Evolutionary conservation across 1,284 basidiomycete genomes (phyloP).

Genomic region (Papiliotrema terrestris): DNA sequence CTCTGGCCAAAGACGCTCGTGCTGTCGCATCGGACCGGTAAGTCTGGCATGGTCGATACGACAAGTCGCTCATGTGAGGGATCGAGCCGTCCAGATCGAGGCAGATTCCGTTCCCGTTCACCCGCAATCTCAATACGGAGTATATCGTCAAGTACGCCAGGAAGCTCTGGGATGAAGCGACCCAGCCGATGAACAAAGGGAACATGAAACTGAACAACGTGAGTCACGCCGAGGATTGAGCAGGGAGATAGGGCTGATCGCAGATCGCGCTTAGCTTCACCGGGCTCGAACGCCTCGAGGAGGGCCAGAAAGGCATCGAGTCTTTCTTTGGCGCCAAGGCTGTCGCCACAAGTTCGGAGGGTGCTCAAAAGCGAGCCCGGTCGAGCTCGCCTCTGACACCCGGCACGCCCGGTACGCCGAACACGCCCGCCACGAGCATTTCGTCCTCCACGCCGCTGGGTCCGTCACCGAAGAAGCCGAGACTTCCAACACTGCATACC

Average conservation of each 20-base stretch:
- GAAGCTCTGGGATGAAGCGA: constrained; percentile 82
- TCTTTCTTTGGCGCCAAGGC: constrained; percentile 60
- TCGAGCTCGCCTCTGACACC: constrained; percentile 14
- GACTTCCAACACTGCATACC: constrained; percentile 29
- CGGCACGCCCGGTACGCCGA: neutral
- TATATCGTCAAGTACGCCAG: constrained; percentile 72
- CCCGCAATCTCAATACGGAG: constrained; percentile 67
- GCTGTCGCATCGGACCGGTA: constrained; percentile 68
- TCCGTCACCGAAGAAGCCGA: constrained; percentile 23
- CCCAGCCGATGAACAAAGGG: constrained; percentile 53
- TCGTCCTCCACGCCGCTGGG: neutral
- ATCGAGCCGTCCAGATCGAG: constrained; percentile 66
- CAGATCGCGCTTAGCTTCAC: constrained; percentile 71
- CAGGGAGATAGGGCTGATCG: neutral
- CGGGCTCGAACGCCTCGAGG: constrained; percentile 73
- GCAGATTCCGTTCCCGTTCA: constrained; percentile 79
- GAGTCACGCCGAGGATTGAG: constrained; percentile 3
- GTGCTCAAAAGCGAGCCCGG: constrained; percentile 15
- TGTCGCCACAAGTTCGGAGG: neutral
- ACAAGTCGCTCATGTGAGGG: constrained; percentile 51
- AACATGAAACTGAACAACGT: constrained; percentile 65
- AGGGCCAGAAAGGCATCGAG: constrained; percentile 81
- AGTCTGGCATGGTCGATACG: constrained; percentile 12
- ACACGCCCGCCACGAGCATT: neutral
- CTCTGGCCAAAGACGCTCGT: constrained; percentile 92